Conservation (phyloP, 1,139 yeast genomes). For the Hansenula anomala region DNA sequence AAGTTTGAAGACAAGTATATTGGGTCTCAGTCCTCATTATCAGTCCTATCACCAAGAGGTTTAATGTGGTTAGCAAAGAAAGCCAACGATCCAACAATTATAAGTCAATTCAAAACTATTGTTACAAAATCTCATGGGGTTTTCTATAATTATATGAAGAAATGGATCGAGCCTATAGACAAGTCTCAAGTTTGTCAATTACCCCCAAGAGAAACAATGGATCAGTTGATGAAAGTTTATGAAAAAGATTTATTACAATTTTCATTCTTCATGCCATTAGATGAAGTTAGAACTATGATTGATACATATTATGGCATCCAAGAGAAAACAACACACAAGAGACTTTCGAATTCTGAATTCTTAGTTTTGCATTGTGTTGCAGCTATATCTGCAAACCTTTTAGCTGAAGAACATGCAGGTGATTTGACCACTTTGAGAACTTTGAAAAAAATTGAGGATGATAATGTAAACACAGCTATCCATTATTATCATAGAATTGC, state of each 20-base stretch:
- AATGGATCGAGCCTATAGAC: conserved; percentile 30
- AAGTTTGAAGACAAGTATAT: conserved; percentile 8
- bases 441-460: conserved; percentile 4
- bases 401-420: conserved; percentile 2
- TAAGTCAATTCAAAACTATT: conserved; percentile 18
- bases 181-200: conserved; percentile 21
- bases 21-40: conserved; percentile 28
- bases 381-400: conserved; percentile 13
- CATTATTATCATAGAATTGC: conserved; percentile 44
- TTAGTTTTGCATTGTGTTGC: conserved; percentile 10
- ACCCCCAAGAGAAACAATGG: conserved; percentile 24
- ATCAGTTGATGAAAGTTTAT: conserved; percentile 15
- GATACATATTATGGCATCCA: conserved; percentile 9
- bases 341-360: conserved; percentile 16
- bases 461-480: conserved; percentile 28
- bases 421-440: neutral
- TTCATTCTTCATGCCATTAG: conserved; percentile 7
- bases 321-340: neutral
- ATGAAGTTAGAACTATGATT: conserved; percentile 10
- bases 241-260: conserved; percentile 14
- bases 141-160: conserved; percentile 16
- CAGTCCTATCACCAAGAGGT: conserved; percentile 35
- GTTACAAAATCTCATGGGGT: conserved; percentile 20
- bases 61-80: conserved; percentile 33
- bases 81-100: conserved; percentile 24